Evolutionary conservation across 2,329 filamentous ascomycete genomes (phyloP).

Genomic region (Calonectria montana): DNA sequence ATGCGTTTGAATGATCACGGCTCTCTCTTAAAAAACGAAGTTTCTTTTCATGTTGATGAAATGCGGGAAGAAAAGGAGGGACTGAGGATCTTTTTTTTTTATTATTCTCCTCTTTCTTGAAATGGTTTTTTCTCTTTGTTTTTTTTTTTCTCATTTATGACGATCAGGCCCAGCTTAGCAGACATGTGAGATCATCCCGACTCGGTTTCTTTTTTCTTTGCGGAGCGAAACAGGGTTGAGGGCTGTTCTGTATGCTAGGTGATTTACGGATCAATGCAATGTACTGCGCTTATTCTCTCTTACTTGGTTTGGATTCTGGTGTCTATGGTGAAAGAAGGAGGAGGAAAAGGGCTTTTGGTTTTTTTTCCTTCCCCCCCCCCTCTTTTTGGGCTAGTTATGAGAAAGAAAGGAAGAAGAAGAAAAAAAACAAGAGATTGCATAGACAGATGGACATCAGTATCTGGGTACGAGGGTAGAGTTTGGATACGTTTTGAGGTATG

Average conservation of each 20-base stretch:
- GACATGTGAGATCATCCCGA: constrained; percentile 17
- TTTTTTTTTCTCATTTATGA: constrained; percentile 10
- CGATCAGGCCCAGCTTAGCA: constrained; percentile 24
- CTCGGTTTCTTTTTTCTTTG: constrained; percentile 31
- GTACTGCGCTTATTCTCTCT: constrained; percentile 28
- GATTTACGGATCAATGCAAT: constrained; percentile 45
- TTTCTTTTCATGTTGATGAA: constrained; percentile 30
- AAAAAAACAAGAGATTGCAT: not conserved
- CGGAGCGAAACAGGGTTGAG: constrained; percentile 27
- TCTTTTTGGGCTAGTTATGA: too few relatives aligned
- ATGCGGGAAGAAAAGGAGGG: constrained; percentile 28
- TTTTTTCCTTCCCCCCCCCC: too few relatives aligned
- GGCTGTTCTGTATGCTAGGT: constrained; percentile 41
- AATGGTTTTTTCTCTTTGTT: constrained; percentile 14
- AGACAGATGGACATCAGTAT: not conserved
- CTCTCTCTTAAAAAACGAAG: constrained; percentile 35
- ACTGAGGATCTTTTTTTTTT: constrained; percentile 27
- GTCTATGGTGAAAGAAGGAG: constrained; percentile 10
- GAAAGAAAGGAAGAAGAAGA: not conserved
- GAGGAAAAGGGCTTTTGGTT: not conserved
- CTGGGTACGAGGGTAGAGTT: not conserved
- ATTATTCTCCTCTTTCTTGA: constrained; percentile 30
- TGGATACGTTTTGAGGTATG: not conserved
- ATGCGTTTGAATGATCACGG: constrained; percentile 47
- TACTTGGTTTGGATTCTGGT: constrained; percentile 24